These are phyloP conservation scores for Microdochium bolleyi DNA, from an alignment of 2,329 filamentous ascomycete species.

Conservation along the genomic window DNA sequence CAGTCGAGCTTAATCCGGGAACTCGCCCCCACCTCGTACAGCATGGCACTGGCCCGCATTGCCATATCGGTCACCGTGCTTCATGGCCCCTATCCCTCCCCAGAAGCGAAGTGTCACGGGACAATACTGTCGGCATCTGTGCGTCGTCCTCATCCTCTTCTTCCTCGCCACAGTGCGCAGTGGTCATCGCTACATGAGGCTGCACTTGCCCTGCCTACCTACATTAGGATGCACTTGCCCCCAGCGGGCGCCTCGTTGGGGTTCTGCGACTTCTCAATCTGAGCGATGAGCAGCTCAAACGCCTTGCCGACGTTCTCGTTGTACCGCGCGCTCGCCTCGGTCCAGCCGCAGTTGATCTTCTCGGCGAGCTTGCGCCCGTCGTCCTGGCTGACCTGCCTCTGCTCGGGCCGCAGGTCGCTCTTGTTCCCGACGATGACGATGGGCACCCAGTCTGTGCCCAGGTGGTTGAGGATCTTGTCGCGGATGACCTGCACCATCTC, in stretches of 20 bases:
- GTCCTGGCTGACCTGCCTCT: slow-evolving; percentile 81
- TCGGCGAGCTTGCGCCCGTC: slow-evolving; percentile 79
- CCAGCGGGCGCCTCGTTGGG: slow-evolving; percentile 75
- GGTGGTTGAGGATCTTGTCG: slow-evolving; percentile 94
- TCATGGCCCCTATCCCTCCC: not conserved
- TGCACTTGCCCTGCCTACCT: slow-evolving; percentile 77
- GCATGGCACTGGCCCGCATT: no score
- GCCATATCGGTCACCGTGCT: no score
- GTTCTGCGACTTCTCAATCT: slow-evolving; percentile 93
- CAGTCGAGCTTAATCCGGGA: no score
- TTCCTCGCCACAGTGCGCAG: no score
- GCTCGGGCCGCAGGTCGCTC: slow-evolving; percentile 84
- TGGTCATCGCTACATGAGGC: no score
- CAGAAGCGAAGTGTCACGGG: no score
- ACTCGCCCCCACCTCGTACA: no score
- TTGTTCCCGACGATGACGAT: slow-evolving; percentile 97
- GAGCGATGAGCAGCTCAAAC: slow-evolving; percentile 87
- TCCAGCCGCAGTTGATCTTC: slow-evolving; percentile 87
- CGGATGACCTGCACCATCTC: slow-evolving; percentile 96
- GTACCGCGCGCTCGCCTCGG: slow-evolving; percentile 87
- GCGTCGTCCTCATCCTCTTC: not conserved
- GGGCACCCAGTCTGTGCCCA: slow-evolving; percentile 86
- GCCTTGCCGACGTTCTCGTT: slow-evolving; percentile 90
- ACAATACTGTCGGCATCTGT: not conserved
- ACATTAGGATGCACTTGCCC: slow-evolving; percentile 85